Evolutionary conservation across 2,329 filamentous ascomycete species (phyloP).

Genomic region (Fusarium beomiforme): DNA sequence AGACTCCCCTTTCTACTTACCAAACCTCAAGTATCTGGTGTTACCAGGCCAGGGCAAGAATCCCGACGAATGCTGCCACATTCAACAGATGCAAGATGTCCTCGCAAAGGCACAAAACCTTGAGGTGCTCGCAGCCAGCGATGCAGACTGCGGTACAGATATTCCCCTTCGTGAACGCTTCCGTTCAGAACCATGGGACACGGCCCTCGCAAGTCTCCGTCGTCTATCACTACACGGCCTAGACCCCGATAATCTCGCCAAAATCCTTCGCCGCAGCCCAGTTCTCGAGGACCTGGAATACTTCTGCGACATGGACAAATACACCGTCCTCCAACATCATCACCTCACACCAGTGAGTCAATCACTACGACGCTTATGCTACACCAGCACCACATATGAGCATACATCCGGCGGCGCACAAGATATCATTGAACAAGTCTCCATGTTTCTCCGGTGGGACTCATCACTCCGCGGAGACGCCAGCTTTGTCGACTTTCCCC

Average conservation of each 20-base stretch:
- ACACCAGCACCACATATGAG: conserved; percentile 41
- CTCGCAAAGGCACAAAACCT: conserved; percentile 41
- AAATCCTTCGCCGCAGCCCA: conserved; percentile 40
- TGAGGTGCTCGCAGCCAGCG: conserved; percentile 38
- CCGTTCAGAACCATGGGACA: conserved; percentile 40
- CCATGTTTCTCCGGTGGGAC: conserved; percentile 40
- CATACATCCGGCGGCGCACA: conserved; percentile 36
- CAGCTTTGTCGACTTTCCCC: conserved; percentile 40
- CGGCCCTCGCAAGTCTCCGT: conserved; percentile 38
- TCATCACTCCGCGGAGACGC: conserved; percentile 36
- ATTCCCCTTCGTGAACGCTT: conserved; percentile 42
- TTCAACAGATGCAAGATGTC: conserved; percentile 45
- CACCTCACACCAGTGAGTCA: conserved; percentile 31
- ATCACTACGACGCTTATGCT: conserved; percentile 39
- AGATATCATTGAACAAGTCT: conserved; percentile 40
- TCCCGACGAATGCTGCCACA: conserved; percentile 41
- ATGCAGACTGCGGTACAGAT: conserved; percentile 41
- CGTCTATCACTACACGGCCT: conserved; percentile 40
- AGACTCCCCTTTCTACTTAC: conserved; percentile 41
- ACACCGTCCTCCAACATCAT: conserved; percentile 39
- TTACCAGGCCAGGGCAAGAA: conserved; percentile 38
- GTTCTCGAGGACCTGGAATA: conserved; percentile 42
- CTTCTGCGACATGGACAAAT: conserved; percentile 45
- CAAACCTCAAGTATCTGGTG: conserved; percentile 43
- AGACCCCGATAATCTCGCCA: conserved; percentile 40